These are phyloP conservation scores for Erythrophleum ivorense DNA, from an alignment of 331 rosid species.

Conservation along the genomic window DNA sequence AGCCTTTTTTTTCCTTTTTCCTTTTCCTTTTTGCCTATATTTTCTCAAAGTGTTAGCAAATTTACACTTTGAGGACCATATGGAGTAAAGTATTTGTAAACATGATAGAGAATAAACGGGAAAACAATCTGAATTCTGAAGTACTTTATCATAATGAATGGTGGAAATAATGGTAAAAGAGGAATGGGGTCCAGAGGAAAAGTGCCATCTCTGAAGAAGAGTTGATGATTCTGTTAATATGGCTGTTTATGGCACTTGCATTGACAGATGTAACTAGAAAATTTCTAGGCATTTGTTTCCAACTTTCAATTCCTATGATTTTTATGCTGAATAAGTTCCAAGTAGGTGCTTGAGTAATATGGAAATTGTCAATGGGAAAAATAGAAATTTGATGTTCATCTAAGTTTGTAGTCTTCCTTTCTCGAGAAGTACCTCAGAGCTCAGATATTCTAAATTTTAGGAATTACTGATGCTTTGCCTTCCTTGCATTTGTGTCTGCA, in stretches of 20 bases:
- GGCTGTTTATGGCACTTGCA: constrained; percentile 1
- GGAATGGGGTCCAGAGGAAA: background rate
- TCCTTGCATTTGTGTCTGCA: no score
- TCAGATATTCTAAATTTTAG: no score
- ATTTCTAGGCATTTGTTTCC: background rate
- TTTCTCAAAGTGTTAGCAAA: background rate
- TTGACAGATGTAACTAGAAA: background rate
- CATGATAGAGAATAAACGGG: background rate
- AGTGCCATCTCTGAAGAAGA: background rate
- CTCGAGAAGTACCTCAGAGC: no score
- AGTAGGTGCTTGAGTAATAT: background rate
- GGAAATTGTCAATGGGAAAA: no score
- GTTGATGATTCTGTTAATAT: background rate
- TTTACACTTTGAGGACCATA: background rate
- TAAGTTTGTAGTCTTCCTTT: no score
- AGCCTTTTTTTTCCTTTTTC: background rate
- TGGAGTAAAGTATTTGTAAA: background rate
- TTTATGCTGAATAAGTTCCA: background rate
- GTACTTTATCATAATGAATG: background rate
- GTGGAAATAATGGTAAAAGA: background rate
- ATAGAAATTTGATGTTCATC: no score
- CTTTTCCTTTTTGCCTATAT: background rate
- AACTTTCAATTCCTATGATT: background rate
- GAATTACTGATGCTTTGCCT: no score
- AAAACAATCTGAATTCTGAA: background rate